Evolutionary conservation across 169 alveolate species (phyloP).

Genomic region (Plasmodium gallinaceum): DNA sequence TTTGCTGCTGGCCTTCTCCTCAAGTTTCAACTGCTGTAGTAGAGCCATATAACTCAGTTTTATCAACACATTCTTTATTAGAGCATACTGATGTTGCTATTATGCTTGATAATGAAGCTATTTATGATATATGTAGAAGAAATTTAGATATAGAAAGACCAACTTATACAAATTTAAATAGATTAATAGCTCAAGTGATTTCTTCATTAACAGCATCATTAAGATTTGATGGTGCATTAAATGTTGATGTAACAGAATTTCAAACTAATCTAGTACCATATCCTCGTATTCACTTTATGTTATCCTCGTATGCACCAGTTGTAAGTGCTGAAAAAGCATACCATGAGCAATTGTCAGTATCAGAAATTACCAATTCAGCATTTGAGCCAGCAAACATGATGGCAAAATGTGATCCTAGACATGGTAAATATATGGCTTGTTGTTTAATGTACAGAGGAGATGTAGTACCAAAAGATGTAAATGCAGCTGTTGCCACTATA

Average conservation of each 20-base stretch:
- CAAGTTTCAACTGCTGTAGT: conserved; percentile 98
- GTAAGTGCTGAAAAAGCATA: conserved; percentile 99
- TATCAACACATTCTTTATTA: conserved; percentile 97
- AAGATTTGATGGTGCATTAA: conserved; percentile 98
- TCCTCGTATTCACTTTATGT: conserved; percentile 98
- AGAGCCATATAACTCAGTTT: conserved; percentile 99
- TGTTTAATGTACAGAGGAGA: conserved; percentile 97
- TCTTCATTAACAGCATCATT: conserved; percentile 83
- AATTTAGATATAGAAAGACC: conserved; percentile 98
- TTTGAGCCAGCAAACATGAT: conserved; percentile 99
- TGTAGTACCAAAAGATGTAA: conserved; percentile 99
- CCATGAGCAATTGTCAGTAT: conserved; percentile 98
- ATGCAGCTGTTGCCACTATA: conserved; percentile 99
- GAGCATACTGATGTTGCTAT: conserved; percentile 99
- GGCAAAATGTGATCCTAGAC: conserved; percentile 99
- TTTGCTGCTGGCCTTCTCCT: conserved; percentile 98
- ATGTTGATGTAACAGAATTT: conserved; percentile 98
- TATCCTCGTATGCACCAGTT: conserved; percentile 98
- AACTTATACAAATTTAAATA: conserved; percentile 97
- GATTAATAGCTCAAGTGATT: conserved; percentile 96
- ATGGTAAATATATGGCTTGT: conserved; percentile 99
- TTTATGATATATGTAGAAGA: conserved; percentile 97
- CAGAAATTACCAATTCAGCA: conserved; percentile 98
- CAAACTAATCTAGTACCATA: conserved; percentile 99
- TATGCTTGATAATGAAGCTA: conserved; percentile 99